Conservation (phyloP, 768 basidiomycete species). For the Tricholoma furcatifolium region DNA sequence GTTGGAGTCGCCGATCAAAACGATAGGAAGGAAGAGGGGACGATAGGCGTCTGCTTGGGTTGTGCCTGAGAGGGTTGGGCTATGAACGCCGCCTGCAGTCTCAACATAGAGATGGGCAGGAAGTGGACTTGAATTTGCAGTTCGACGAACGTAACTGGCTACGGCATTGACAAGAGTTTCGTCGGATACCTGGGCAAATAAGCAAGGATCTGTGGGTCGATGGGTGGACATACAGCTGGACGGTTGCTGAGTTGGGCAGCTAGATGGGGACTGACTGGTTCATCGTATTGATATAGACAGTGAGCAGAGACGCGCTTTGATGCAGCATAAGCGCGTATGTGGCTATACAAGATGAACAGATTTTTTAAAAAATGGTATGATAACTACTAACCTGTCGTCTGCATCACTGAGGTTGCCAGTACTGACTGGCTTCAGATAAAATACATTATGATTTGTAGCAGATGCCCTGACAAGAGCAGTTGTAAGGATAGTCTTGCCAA, state of each 20-base stretch:
- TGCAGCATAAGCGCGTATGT: conserved; percentile 53
- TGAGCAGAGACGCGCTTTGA: conserved; percentile 48
- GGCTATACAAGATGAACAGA: conserved; percentile 40
- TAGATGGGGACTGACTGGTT: conserved; percentile 93
- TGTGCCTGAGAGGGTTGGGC: conserved; percentile 79
- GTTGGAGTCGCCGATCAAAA: conserved; percentile 84
- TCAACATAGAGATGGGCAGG: conserved; percentile 78
- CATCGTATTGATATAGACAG: conserved; percentile 81
- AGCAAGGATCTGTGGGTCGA: not conserved
- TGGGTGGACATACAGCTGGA: not conserved
- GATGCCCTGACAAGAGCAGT: conserved; percentile 82
- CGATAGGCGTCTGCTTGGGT: conserved; percentile 87
- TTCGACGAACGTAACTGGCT: conserved; percentile 58
- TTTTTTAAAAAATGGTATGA: no score
- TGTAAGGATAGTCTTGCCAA: conserved; percentile 91
- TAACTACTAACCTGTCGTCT: conserved; percentile 67
- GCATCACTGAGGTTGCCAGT: conserved; percentile 81
- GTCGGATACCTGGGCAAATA: conserved; percentile 42
- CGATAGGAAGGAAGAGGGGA: conserved; percentile 81
- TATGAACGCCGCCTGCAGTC: conserved; percentile 96
- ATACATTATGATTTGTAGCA: conserved; percentile 49
- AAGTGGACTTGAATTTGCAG: conserved; percentile 23
- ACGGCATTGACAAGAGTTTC: conserved; percentile 64
- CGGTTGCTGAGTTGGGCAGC: conserved; percentile 57
- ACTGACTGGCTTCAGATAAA: conserved; percentile 89